Base-by-base conservation (phyloP, 2,329 filamentous ascomycete genomes). In the Fusarium stilboides region DNA sequence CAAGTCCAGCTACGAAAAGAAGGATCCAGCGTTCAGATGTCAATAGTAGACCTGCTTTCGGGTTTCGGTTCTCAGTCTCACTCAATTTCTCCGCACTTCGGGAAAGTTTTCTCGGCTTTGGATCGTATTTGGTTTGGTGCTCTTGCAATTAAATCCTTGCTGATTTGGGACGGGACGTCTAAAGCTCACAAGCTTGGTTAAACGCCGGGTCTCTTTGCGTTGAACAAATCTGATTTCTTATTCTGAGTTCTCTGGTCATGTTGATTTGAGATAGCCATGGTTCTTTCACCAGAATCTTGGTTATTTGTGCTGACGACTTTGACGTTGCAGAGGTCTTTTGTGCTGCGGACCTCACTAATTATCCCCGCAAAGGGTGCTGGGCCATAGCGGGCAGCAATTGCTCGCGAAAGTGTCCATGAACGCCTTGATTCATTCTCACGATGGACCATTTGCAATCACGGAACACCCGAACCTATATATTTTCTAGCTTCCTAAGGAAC, bases 61-160 rank as follows among this genome's bases (percentile, higher is more conserved):
- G 43, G 13, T 49, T 24, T 65, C 62, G 53, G 40, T 22, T 59
- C 53, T 47, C 24, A 59, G 22, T 7, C 17, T 8, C 22, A 24
- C 22, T 24, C 22, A 24, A 15, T 10, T 44, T 59, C 22, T 54
- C 53, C 61, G 61, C 36, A 54, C 59, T 43, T 65, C 53, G 62
- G 60, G 14, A 26, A 37, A 7, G 6, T 5, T 3, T n/a, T 3
- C 26, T 65, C 60, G 62, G 62, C 45, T 65, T 24, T 65, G 36
- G 0, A 17, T n/a, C 17, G 19, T 19, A 26, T 24, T 6, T 40
- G 28, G 10, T 24, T 6, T 40, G 28, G 10, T 31, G 10, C 10
- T 31, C 2, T 5, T 13, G 28, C 28, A 31, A 13, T 31, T 31
- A 31, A 13, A 13, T 31, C 28, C 10, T 31, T 31, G 28, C 28